Percentiles rank a stretch among this genome's conserved stretches.
Evolutionary conservation across 768 basidiomycete species (phyloP).

Genomic region (Pulveroboletus sp.): DNA sequence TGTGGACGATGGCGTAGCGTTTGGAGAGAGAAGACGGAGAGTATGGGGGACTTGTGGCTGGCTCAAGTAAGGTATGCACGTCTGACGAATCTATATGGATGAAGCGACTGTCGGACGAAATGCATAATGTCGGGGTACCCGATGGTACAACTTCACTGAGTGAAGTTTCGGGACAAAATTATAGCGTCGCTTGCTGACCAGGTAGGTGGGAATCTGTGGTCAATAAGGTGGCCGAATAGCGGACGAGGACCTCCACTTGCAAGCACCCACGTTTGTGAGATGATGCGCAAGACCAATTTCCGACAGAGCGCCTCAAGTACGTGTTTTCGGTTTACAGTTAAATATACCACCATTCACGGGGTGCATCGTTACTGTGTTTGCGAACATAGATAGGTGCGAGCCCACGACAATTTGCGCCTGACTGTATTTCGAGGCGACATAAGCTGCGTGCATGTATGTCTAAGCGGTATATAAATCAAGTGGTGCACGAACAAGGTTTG

Average conservation of each 20-base stretch:
- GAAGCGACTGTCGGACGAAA: background rate
- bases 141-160: background rate
- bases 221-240: background rate
- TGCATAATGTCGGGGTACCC: background rate
- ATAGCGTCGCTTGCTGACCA: too few relatives aligned
- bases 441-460: background rate
- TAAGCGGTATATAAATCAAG: conserved; percentile 17
- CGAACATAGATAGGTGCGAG: background rate
- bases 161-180: background rate
- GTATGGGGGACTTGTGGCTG: conserved; percentile 26
- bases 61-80: conserved; percentile 20
- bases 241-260: background rate
- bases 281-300: background rate
- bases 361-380: background rate
- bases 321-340: background rate
- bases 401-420: background rate
- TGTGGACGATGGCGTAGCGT: conserved; percentile 24
- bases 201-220: background rate
- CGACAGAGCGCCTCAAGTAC: background rate
- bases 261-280: background rate
- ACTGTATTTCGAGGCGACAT: background rate
- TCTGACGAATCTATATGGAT: background rate
- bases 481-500: conserved; percentile 21
- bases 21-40: background rate
- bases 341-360: background rate